phyloP scores from a whole-genome alignment of 345 rosid species.

The Gossypium arboreum region DNA sequence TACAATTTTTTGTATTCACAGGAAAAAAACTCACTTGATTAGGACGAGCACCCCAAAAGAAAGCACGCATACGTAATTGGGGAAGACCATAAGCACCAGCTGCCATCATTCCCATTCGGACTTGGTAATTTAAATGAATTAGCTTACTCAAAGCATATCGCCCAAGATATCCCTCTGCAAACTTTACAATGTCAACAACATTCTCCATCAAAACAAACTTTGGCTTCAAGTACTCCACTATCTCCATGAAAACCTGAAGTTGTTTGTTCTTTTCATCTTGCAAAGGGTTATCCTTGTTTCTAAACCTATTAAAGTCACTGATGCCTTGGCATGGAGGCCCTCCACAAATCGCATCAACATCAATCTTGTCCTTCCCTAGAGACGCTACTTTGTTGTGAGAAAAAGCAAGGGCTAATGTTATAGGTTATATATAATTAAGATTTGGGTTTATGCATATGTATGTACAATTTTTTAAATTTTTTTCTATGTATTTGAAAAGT shows the following conservation, averaged over 20 bases:
- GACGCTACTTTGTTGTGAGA: not conserved
- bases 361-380: not conserved
- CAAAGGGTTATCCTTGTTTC: slow-evolving; percentile 46
- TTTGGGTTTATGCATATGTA: no score
- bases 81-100: slow-evolving; percentile 90
- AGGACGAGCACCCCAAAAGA: slow-evolving; percentile 76
- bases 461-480: no score
- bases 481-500: no score
- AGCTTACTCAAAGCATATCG: slow-evolving; percentile 67
- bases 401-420: not conserved
- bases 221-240: slow-evolving; percentile 60
- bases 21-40: slow-evolving; percentile 32
- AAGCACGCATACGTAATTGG: slow-evolving; percentile 66
- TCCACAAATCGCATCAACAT: slow-evolving; percentile 70
- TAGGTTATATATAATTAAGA: no score
- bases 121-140: slow-evolving; percentile 64
- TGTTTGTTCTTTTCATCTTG: slow-evolving; percentile 63
- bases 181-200: slow-evolving; percentile 65
- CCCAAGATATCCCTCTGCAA: slow-evolving; percentile 51
- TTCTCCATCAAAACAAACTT: slow-evolving; percentile 77
- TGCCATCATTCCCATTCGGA: slow-evolving; percentile 74
- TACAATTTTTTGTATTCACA: not conserved
- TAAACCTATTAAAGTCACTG: slow-evolving; percentile 68
- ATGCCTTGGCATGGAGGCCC: slow-evolving; percentile 93
- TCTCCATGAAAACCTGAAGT: slow-evolving; percentile 56